A percentile compares a stretch with the other conserved stretches of the same genome.
Evolutionary conservation across 768 basidiomycete genomes (phyloP).

Genomic region (Termitomyces sp.): DNA sequence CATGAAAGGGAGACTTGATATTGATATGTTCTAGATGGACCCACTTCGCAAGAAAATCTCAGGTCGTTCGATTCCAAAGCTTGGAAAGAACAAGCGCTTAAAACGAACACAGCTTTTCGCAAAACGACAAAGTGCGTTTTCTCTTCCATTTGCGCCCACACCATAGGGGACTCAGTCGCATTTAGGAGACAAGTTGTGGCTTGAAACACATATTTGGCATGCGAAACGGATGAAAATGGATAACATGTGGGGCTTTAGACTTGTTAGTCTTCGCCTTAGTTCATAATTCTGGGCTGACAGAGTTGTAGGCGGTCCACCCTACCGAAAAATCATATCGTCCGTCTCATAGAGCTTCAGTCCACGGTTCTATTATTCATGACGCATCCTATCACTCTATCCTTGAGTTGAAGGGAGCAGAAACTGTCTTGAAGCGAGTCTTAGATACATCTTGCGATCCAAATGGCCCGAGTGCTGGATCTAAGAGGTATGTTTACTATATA

Average conservation of each 20-base stretch:
- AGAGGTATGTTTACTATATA: conserved; percentile 36
- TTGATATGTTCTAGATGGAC: conserved; percentile 38
- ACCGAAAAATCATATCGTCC: conserved; percentile 92
- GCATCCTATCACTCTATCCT: conserved; percentile 79
- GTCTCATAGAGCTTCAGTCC: conserved; percentile 82
- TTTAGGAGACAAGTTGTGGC: conserved; percentile 82
- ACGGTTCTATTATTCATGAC: conserved; percentile 85
- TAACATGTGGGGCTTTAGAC: conserved; percentile 85
- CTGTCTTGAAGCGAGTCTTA: conserved; percentile 44
- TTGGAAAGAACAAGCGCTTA: conserved; percentile 55
- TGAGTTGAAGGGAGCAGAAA: conserved; percentile 64
- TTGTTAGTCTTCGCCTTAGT: conserved; percentile 40
- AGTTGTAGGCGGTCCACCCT: conserved; percentile 65
- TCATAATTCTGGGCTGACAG: neutral
- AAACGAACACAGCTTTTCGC: conserved; percentile 55
- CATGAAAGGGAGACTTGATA: neutral
- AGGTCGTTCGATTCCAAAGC: conserved; percentile 49
- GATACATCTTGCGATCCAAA: conserved; percentile 61
- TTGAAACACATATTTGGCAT: conserved; percentile 97
- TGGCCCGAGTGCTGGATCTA: conserved; percentile 50
- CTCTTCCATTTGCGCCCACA: neutral
- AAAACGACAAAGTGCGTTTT: conserved; percentile 64
- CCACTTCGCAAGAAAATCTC: conserved; percentile 29
- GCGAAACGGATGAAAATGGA: conserved; percentile 96
- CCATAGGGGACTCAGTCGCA: neutral